Evolutionary conservation across 2,329 filamentous ascomycete genomes (phyloP), one percentile per base, ranked within the genome.

Genomic region (Sclerotinia nivalis): DNA sequence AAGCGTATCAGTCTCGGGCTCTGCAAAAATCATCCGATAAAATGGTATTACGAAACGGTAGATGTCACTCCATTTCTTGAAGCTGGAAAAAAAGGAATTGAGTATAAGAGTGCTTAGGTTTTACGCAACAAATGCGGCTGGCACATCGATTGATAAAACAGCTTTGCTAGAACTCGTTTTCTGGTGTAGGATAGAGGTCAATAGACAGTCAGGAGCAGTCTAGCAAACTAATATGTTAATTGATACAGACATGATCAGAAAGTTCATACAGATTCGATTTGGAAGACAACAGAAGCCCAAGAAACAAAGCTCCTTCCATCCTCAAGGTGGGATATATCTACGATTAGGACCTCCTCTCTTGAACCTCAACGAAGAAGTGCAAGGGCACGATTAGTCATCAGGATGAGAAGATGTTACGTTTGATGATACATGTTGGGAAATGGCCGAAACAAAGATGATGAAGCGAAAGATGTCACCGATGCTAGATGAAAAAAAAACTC

Each of bases 31-130:
- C 54, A 65, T 40, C 31, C 49, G n/a, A 52, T 47, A 54, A 52
- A 34, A 65, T 55, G 49, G 62, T 65, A 65, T 43, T 65, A 65
- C 22, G 49, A 65, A n/a, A 67, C 54, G 12, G 28, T 67, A 28
- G n/a, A 65, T 22, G 59, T 59, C 18, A 47, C 65, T 49, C 40
- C 65, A 12, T 37, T 59, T 31, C 31, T 67, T n/a, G 6, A 43
- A 28, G 15, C 25, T 12, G 7, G 54, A 28, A 25, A 47, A 22
- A 7, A 67, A 67, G 22, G 43, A 50, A 12, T 37, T 59, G 20
- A 67, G 43, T 49, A 43, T 40, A 28, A 67, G 20, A 67, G 65
- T 59, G 2, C 34, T 67, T 4, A 55, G 54, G 22, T 59, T 67
- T 12, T 59, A 40, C 4, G 20, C 1, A 67, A 58, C 12, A 25